Percentiles rank a stretch among this genome's conserved stretches.
Evolutionary conservation across 1,284 basidiomycete genomes (phyloP).

Genomic region (Meripilus lineatus): DNA sequence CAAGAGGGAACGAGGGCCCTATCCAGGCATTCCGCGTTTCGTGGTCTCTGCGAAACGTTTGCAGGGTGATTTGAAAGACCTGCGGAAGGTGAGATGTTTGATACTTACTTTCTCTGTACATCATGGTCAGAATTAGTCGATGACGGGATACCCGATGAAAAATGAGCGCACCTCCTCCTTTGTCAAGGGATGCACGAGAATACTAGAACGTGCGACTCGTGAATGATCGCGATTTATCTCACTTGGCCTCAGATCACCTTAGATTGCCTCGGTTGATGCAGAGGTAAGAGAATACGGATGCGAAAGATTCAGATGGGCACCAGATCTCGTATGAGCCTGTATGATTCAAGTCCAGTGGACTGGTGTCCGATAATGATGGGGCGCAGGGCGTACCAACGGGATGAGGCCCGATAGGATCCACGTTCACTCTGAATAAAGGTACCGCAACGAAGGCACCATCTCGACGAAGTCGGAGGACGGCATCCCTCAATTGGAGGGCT

Average conservation of each 20-base stretch:
- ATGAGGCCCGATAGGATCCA: conserved; percentile 65
- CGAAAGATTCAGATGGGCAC: conserved; percentile 68
- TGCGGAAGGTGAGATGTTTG: not conserved
- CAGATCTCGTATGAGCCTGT: conserved; percentile 75
- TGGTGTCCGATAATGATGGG: not conserved
- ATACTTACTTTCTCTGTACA: conserved; percentile 31
- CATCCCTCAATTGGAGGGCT: conserved; percentile 63
- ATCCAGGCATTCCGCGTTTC: conserved; percentile 66
- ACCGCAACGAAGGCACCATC: conserved; percentile 76
- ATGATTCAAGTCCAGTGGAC: conserved; percentile 3
- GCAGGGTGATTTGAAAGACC: no score
- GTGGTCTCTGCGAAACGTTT: conserved; percentile 50
- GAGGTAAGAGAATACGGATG: conserved; percentile 68
- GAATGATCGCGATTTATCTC: not conserved
- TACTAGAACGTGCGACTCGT: conserved; percentile 31
- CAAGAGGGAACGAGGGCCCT: conserved; percentile 61
- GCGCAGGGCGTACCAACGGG: conserved; percentile 55
- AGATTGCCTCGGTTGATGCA: conserved; percentile 59
- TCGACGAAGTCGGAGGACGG: conserved; percentile 59
- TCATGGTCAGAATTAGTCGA: not conserved
- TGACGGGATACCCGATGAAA: not conserved
- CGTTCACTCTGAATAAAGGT: conserved; percentile 66
- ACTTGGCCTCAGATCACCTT: conserved; percentile 54
- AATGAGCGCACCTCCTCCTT: conserved; percentile 48
- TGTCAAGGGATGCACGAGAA: conserved; percentile 69